These are phyloP conservation scores for Juncus inflexus DNA, from an alignment of 176 grass and related monocot genomes.

Conservation along the genomic window DNA sequence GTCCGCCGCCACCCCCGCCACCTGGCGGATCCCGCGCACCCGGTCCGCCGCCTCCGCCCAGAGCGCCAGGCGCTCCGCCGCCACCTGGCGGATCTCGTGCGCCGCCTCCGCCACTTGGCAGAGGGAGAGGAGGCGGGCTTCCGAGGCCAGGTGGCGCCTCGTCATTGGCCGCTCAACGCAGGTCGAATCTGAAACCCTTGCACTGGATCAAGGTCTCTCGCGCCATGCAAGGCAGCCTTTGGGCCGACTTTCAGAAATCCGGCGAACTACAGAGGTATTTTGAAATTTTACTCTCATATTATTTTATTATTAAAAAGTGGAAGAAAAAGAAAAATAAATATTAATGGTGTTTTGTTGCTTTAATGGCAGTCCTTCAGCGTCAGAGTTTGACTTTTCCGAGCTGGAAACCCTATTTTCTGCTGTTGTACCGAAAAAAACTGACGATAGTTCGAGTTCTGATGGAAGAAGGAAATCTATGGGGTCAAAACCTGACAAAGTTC, in stretches of 20 bases:
- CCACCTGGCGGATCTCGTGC: slow-evolving; percentile 50
- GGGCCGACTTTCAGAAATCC: slow-evolving; percentile 84
- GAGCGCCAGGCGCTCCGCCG: slow-evolving; percentile 72
- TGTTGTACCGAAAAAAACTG: slow-evolving; percentile 54
- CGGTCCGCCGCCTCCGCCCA: slow-evolving; percentile 58
- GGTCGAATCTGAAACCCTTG: slow-evolving; percentile 73
- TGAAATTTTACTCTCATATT: slow-evolving; percentile 21
- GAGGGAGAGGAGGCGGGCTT: slow-evolving; percentile 60
- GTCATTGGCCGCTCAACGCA: slow-evolving; percentile 37
- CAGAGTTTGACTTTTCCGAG: slow-evolving; percentile 90
- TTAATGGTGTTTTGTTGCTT: slow-evolving; percentile 16
- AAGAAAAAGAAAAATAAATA: slow-evolving; percentile 10
- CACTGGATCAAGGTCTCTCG: slow-evolving; percentile 97
- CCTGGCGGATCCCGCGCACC: slow-evolving; percentile 38
- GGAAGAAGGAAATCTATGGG: slow-evolving; percentile 86
- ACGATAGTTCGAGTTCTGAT: slow-evolving; percentile 61
- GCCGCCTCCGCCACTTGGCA: slow-evolving; percentile 29
- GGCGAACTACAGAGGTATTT: slow-evolving; percentile 66
- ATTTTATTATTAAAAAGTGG: background rate
- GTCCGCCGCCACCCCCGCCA: slow-evolving; percentile 23
- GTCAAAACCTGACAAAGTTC: slow-evolving; percentile 92
- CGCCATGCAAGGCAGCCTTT: slow-evolving; percentile 88
- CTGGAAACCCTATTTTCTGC: slow-evolving; percentile 83
- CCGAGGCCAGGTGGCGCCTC: slow-evolving; percentile 41
- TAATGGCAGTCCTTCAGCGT: slow-evolving; percentile 65